Conservation (phyloP, 1,139 yeast genomes). For the Pneumocystis oryctolagi region DNA sequence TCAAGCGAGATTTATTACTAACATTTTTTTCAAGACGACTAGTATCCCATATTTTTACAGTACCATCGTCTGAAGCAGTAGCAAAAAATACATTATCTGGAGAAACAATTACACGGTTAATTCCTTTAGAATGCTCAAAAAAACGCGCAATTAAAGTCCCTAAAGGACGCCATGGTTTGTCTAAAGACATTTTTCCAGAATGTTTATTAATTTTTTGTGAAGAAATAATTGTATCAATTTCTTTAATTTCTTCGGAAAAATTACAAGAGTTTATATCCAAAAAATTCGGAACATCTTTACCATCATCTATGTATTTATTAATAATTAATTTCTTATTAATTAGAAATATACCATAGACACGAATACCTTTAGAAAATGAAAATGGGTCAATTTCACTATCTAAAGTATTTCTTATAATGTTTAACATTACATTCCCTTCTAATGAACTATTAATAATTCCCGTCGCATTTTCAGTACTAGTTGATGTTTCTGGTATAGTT, state of each 20-base stretch:
- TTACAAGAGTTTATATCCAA: conserved; percentile 40
- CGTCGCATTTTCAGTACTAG: background rate
- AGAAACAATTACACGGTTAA: conserved; percentile 40
- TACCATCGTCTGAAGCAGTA: conserved; percentile 80
- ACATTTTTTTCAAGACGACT: conserved; percentile 49
- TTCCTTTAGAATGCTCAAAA: conserved; percentile 38
- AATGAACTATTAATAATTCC: background rate
- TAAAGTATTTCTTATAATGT: background rate
- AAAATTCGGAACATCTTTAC: conserved; percentile 44
- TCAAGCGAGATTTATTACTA: conserved; percentile 40
- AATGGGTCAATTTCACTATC: background rate
- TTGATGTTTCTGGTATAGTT: background rate
- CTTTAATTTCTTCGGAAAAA: conserved; percentile 44
- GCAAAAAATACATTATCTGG: conserved; percentile 56
- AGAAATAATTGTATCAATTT: conserved; percentile 39
- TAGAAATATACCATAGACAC: background rate
- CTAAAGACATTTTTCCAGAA: conserved; percentile 1
- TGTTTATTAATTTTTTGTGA: conserved; percentile 9
- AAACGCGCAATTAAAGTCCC: conserved; percentile 49
- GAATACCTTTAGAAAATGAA: background rate
- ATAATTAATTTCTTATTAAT: background rate
- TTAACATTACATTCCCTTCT: background rate
- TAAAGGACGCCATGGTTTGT: conserved; percentile 23
- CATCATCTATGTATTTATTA: conserved; percentile 28
- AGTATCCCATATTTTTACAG: conserved; percentile 65